These are phyloP conservation scores for Ettlia oleoabundans DNA, from an alignment of 139 green algal genomes.

Conservation along the genomic window DNA sequence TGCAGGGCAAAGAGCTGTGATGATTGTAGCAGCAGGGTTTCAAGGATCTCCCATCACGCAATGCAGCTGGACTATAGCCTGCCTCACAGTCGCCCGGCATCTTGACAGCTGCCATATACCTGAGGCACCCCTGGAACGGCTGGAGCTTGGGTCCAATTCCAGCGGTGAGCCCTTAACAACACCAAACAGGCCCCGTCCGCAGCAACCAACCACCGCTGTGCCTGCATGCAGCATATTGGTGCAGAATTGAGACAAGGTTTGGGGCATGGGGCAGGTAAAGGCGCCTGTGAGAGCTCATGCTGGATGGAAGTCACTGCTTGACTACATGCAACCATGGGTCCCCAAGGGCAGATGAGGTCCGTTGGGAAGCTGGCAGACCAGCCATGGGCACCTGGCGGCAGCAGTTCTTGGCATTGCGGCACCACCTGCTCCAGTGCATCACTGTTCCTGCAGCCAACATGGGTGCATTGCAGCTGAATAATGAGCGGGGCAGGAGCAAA, in stretches of 20 bases:
- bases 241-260: too few species aligned
- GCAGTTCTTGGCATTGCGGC: background rate
- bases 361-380: too few species aligned
- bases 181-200: constrained; percentile 23
- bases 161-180: background rate
- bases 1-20: too few species aligned
- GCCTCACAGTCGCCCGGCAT: too few species aligned
- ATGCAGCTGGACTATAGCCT: too few species aligned
- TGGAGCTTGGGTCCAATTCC: background rate
- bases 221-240: background rate
- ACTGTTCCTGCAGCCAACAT: background rate
- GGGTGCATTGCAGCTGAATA: too few species aligned
- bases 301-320: background rate
- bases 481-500: too few species aligned
- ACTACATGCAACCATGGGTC: too few species aligned
- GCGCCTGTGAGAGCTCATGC: background rate
- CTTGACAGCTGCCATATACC: background rate
- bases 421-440: background rate
- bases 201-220: constrained; percentile 14
- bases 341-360: too few species aligned
- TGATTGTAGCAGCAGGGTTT: too few species aligned
- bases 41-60: too few species aligned
- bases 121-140: background rate
- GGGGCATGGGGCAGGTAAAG: background rate
- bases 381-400: constrained; percentile 20